Conservation (phyloP, 176 grass and related monocot species). For the Saccharum officinarum region DNA sequence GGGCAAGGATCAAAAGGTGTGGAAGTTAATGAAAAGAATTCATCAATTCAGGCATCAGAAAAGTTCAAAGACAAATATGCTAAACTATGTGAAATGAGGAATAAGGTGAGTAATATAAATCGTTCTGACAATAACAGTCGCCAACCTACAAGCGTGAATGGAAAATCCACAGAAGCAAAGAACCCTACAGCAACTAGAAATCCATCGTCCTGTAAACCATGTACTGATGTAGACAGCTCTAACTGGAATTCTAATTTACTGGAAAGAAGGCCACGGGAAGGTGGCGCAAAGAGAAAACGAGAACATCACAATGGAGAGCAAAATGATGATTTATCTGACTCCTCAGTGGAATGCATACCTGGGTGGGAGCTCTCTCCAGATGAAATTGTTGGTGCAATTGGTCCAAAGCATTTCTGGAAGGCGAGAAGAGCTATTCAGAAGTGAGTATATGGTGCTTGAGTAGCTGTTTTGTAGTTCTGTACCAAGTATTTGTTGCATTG, state of each 20-base stretch:
- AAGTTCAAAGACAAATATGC: constrained; percentile 11
- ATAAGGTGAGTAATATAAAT: neutral
- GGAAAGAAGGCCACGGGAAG: neutral
- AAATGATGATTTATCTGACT: constrained; percentile 37
- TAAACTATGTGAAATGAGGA: constrained; percentile 5
- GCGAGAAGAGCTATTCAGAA: constrained; percentile 63
- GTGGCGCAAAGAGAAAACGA: constrained; percentile 30
- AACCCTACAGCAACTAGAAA: constrained; percentile 22
- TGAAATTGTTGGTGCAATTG: constrained; percentile 56
- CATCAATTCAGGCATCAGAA: constrained; percentile 17
- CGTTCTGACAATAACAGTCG: neutral
- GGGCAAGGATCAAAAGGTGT: neutral
- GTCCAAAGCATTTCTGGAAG: constrained; percentile 65
- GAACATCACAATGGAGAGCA: constrained; percentile 7
- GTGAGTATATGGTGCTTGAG: constrained; percentile 35
- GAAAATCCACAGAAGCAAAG: neutral
- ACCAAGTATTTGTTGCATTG: neutral
- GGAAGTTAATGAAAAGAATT: constrained; percentile 7
- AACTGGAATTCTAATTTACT: constrained; percentile 18
- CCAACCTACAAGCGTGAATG: neutral
- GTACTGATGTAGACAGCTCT: neutral
- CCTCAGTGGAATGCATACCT: constrained; percentile 26
- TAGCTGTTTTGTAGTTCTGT: neutral
- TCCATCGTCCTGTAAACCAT: constrained; percentile 14
- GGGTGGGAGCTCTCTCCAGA: constrained; percentile 46